Base-by-base conservation (phyloP, 2,329 filamentous ascomycete genomes). In the Helminthosporium solani region DNA sequence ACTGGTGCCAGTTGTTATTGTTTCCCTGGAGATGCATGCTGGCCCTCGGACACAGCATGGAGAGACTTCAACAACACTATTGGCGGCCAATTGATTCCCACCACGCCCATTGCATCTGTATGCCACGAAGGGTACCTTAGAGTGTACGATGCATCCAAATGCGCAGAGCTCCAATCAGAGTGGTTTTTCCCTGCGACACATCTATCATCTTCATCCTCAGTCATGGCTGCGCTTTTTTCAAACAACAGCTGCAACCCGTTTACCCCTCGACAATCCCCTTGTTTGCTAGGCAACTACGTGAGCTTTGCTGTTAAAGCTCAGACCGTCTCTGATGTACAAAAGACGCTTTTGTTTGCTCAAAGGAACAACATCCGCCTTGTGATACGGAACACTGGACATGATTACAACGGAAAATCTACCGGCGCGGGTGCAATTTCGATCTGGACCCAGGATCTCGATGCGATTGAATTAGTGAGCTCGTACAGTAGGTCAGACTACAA, bases 71-170 rank as follows among this genome's bases (percentile, higher is more conserved):
- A 69, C 48, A 40, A 30, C 41, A 62, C 65, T 2, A 57, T 69
- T 3, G 60, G 57, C 23, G 66, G 66, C 39, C 59, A 56, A 38
- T 49, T 70, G 38, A 47, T 70, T 12, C 50, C 61, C 4, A 70
- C 67, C 4, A 57, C 65, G 2, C 67, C 67, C 11, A 54, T 70
- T 15, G 67, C 62, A 11, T 54, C 51, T 14, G 58, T 61, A 15
- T 70, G 66, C 49, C 64, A 69, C 44, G 58, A 25, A 6, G 23
- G 23, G 23, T 5, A 25, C 23, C 23, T 25, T 25, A 9, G 23
- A 9, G 6, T n/a, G 3, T 42, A 34, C 19, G 15, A 42, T 35
- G 30, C 30, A 9, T n/a, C 7, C 3, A 27, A 14, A 18, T 42
- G 40, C 40, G 20, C 16, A 16, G 9, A 16, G 12, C 20, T 42